These are phyloP conservation scores for Canavalia ensiformis DNA, from an alignment of 306 rosid genomes.

Conservation along the genomic window DNA sequence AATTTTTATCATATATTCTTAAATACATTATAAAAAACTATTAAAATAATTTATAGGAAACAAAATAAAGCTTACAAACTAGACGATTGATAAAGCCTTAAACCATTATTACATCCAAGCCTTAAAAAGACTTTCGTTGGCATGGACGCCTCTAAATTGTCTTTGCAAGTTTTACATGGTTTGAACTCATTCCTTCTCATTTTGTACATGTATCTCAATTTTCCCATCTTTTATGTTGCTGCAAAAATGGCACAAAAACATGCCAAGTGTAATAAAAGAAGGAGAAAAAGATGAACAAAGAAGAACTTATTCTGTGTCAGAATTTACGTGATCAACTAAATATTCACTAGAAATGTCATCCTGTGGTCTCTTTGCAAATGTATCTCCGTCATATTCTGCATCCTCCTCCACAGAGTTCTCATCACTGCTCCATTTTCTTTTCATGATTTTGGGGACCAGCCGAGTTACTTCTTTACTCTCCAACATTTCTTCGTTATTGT, in stretches of 20 bases:
- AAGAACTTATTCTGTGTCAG: conserved; percentile 31
- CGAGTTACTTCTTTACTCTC: conserved; percentile 76
- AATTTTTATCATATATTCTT: too few species aligned
- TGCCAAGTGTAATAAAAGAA: conserved; percentile 38
- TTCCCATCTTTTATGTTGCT: conserved; percentile 52
- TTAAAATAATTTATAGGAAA: too few species aligned
- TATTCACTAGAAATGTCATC: conserved; percentile 62
- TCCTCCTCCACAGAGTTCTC: conserved; percentile 59
- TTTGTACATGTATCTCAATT: conserved; percentile 50
- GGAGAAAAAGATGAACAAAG: conserved; percentile 3
- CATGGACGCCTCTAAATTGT: conserved; percentile 57
- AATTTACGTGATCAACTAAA: conserved; percentile 57
- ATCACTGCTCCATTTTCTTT: conserved; percentile 74
- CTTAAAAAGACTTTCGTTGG: background rate
- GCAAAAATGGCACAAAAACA: conserved; percentile 59
- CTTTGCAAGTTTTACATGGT: conserved; percentile 51
- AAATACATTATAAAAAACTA: too few species aligned
- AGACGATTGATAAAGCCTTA: background rate
- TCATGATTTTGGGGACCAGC: conserved; percentile 80
- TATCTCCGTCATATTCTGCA: conserved; percentile 68
- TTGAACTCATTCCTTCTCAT: conserved; percentile 46
- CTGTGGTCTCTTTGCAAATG: conserved; percentile 60
- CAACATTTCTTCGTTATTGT: conserved; percentile 57
- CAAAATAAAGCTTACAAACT: too few species aligned
- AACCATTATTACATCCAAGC: conserved; percentile 21